A percentile compares a stretch with the other conserved stretches of the same genome.
Conservation (phyloP, 306 rosid species). For the Corylus avellana region DNA sequence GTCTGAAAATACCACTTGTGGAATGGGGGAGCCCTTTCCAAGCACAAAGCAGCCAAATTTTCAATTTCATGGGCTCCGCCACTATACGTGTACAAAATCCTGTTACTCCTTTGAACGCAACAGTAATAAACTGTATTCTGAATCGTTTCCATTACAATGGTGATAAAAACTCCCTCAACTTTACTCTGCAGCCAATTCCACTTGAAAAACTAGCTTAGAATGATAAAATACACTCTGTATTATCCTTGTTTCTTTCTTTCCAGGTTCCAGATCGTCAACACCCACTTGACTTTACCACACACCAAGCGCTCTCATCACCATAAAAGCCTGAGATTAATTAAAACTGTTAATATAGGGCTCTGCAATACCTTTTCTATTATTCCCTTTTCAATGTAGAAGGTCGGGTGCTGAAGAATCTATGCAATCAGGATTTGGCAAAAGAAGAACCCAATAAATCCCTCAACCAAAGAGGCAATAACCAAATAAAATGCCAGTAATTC, state of each 20-base stretch:
- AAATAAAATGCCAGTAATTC: constrained; percentile 32
- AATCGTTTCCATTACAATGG: constrained; percentile 50
- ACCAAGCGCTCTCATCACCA: constrained; percentile 8
- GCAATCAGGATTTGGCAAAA: constrained; percentile 33
- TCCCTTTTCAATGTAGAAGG: background rate
- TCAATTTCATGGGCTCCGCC: constrained; percentile 57
- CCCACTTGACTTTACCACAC: constrained; percentile 13
- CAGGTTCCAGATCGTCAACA: constrained; percentile 11
- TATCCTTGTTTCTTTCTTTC: constrained; percentile 15
- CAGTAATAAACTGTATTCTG: constrained; percentile 68
- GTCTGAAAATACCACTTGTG: constrained; percentile 87
- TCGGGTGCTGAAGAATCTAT: constrained; percentile 24
- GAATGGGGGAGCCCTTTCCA: constrained; percentile 71
- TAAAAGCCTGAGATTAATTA: constrained; percentile 3
- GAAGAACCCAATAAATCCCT: constrained; percentile 33
- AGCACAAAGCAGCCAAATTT: constrained; percentile 57
- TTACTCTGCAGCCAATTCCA: constrained; percentile 27
- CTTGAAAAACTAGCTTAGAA: constrained; percentile 21
- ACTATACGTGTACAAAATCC: constrained; percentile 57
- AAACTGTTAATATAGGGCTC: constrained; percentile 14
- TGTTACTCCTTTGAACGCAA: constrained; percentile 63
- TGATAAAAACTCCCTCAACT: constrained; percentile 17
- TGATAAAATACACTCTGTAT: constrained; percentile 4
- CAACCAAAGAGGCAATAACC: constrained; percentile 33
- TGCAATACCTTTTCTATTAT: background rate